These are phyloP conservation scores for Xylona heveae DNA, from an alignment of 495 filamentous ascomycete species.

Conservation along the genomic window DNA sequence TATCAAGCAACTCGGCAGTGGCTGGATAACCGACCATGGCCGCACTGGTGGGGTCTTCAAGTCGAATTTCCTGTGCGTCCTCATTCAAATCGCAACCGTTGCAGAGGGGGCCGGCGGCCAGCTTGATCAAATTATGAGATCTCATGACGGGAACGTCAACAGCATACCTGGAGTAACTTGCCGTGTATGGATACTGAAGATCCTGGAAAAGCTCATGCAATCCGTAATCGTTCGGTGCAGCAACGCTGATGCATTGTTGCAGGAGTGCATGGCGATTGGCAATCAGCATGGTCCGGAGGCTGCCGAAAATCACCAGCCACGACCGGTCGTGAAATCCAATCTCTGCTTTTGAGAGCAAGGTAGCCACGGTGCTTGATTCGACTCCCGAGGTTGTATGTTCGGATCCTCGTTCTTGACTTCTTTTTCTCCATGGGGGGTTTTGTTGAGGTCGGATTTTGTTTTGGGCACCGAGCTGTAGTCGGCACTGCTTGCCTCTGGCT, in stretches of 20 bases:
- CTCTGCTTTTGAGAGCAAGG: no score
- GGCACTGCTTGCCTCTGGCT: no score
- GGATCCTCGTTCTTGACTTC: no score
- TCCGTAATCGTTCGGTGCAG: constrained; percentile 5
- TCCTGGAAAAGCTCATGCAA: constrained; percentile 7
- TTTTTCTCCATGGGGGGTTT: no score
- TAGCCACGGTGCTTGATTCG: no score
- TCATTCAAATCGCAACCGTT: constrained; percentile 5
- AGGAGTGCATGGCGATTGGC: constrained; percentile 6
- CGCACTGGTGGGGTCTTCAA: constrained; percentile 8
- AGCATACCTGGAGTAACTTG: constrained; percentile 8
- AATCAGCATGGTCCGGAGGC: constrained; percentile 8
- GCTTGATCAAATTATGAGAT: constrained; percentile 8
- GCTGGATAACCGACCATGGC: constrained; percentile 11
- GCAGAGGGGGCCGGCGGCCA: not conserved
- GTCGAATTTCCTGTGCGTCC: constrained; percentile 8
- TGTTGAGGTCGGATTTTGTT: no score
- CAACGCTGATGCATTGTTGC: constrained; percentile 5
- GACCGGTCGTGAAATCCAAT: no score
- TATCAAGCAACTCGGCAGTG: constrained; percentile 5
- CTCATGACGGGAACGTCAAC: constrained; percentile 8
- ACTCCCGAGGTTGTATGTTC: no score
- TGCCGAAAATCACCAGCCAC: constrained; percentile 8
- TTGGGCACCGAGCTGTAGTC: no score
- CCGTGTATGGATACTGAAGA: constrained; percentile 8